Evolutionary conservation across 495 filamentous ascomycete species (phyloP).

Genomic region (Penicillium ochrochloron): DNA sequence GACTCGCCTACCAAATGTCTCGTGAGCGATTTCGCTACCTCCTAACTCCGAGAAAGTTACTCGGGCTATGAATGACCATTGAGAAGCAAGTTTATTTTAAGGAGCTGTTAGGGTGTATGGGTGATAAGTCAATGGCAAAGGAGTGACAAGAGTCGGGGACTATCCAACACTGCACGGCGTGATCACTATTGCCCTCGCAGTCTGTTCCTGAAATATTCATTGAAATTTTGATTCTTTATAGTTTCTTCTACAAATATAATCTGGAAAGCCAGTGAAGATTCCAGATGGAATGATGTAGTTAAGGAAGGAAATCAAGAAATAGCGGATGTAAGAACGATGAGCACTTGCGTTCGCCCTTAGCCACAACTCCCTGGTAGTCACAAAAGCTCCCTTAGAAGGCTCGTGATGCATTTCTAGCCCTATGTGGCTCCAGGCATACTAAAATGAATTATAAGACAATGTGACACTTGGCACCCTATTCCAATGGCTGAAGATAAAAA

Average conservation of each 20-base stretch:
- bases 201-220: background rate
- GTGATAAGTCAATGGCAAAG: background rate
- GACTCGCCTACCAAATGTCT: conserved; percentile 2
- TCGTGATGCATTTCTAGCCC: background rate
- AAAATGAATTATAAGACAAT: background rate
- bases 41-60: background rate
- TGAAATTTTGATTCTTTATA: background rate
- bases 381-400: background rate
- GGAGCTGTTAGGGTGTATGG: background rate
- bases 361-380: background rate
- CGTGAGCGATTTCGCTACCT: background rate
- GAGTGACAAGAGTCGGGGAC: background rate
- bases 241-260: background rate
- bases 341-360: background rate
- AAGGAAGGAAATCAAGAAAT: background rate
- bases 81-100: background rate
- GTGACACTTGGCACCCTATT: background rate
- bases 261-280: background rate
- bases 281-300: background rate
- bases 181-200: background rate
- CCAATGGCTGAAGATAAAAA: background rate
- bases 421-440: background rate
- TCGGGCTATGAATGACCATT: background rate
- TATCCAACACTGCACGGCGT: background rate
- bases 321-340: background rate